A percentile compares a stretch with the other conserved stretches of the same genome.
Conservation (phyloP, 148 eudicot species). For the Dianthus caryophyllus region DNA sequence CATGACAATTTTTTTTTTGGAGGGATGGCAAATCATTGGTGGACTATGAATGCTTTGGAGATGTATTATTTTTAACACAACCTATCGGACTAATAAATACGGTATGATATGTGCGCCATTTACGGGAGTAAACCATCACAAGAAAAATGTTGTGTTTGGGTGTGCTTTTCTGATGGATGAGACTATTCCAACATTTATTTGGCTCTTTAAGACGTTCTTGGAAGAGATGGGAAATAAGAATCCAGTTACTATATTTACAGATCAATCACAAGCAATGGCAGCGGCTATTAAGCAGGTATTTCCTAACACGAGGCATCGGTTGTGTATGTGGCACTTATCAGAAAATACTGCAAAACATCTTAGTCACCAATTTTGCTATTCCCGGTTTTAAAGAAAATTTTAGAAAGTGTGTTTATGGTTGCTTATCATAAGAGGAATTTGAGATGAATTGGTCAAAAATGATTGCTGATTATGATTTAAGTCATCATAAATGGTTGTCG, state of each 20-base stretch:
- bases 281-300: constrained; percentile 1
- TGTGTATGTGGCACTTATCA: constrained; percentile 9
- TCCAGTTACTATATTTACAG: not conserved
- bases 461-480: not conserved
- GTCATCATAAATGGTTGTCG: not conserved
- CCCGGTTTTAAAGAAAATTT: not conserved
- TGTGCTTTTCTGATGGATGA: constrained; percentile 1
- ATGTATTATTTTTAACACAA: constrained; percentile 5
- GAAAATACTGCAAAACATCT: constrained; percentile 1
- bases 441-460: not conserved
- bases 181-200: not conserved
- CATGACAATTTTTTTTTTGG: constrained; percentile 4
- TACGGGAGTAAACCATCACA: not conserved
- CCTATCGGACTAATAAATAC: not conserved
- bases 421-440: not conserved
- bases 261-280: not conserved
- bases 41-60: not conserved
- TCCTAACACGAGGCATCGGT: not conserved
- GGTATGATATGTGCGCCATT: not conserved
- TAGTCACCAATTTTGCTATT: not conserved
- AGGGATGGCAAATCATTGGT: not conserved
- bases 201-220: constrained; percentile 3
- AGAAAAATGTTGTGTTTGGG: not conserved
- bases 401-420: constrained; percentile 7
- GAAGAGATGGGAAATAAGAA: not conserved